phyloP scores from a whole-genome alignment of 2,329 filamentous ascomycete species.

The Mollisia scopiformis region DNA sequence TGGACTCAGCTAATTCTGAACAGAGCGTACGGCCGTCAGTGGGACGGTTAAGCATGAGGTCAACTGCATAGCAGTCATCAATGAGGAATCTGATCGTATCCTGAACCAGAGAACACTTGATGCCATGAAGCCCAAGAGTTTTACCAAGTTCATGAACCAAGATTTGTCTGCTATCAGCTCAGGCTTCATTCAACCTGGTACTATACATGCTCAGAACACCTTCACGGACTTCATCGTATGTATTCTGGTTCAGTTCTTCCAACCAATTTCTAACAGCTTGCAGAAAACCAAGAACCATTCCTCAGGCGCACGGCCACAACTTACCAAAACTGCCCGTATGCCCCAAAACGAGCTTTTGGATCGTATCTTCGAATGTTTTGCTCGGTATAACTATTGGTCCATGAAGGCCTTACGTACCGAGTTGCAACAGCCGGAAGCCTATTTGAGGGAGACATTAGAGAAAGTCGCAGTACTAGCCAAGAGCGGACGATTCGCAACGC shows the following conservation, averaged over 20 bases:
- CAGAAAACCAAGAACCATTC: conserved; percentile 54
- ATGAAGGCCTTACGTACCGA: conserved; percentile 80
- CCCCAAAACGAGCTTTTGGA: conserved; percentile 87
- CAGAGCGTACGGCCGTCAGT: conserved; percentile 77
- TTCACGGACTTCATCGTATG: conserved; percentile 62
- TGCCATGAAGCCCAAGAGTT: conserved; percentile 61
- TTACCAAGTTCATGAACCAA: conserved; percentile 46
- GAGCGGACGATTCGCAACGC: conserved; percentile 81
- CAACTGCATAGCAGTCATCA: conserved; percentile 72
- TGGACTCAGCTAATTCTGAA: conserved; percentile 23
- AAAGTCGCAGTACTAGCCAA: conserved; percentile 83
- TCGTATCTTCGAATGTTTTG: conserved; percentile 81
- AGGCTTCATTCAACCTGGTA: conserved; percentile 60
- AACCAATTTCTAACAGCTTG: conserved; percentile 8
- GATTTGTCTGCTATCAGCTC: conserved; percentile 34
- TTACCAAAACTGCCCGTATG: conserved; percentile 89
- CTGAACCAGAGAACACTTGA: conserved; percentile 61
- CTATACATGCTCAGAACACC: conserved; percentile 43
- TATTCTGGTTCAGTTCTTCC: conserved; percentile 17
- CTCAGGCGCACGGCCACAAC: conserved; percentile 65
- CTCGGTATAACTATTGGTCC: conserved; percentile 89
- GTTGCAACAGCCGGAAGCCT: conserved; percentile 89
- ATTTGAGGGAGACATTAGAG: conserved; percentile 82
- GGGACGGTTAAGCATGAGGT: conserved; percentile 78
- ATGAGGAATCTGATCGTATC: conserved; percentile 68